Percentiles rank a stretch among this genome's conserved stretches.
Evolutionary conservation across 768 basidiomycete genomes (phyloP).

Genomic region (Mycena polygramma): DNA sequence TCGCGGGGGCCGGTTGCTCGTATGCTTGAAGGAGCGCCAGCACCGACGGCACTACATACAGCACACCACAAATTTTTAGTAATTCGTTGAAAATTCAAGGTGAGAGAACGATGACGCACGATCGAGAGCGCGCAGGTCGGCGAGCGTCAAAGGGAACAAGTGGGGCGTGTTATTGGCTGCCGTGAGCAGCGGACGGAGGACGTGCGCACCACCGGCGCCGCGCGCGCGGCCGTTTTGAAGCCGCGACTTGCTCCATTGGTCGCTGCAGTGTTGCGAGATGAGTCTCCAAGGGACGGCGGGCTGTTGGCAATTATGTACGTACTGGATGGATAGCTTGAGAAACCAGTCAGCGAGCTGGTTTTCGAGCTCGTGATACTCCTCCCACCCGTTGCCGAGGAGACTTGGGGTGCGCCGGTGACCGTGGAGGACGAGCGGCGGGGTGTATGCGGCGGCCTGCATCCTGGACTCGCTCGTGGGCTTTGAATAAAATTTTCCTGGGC

Average conservation of each 20-base stretch:
- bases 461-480: too few species aligned
- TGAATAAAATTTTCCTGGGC: too few species aligned
- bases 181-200: slow-evolving; percentile 29
- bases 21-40: slow-evolving; percentile 19
- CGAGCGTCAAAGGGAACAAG: slow-evolving; percentile 26
- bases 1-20: slow-evolving; percentile 16
- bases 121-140: slow-evolving; percentile 18
- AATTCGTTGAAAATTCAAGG: neutral
- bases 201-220: slow-evolving; percentile 3
- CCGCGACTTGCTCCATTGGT: slow-evolving; percentile 32
- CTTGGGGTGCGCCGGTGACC: neutral
- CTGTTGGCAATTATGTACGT: neutral
- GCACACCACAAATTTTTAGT: neutral
- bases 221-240: slow-evolving; percentile 29
- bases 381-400: slow-evolving; percentile 16
- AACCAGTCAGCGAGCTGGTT: slow-evolving; percentile 25
- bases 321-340: slow-evolving; percentile 28
- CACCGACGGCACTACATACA: slow-evolving; percentile 24
- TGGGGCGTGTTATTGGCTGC: slow-evolving; percentile 17
- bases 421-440: slow-evolving; percentile 18
- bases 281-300: too few species aligned
- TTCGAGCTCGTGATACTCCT: slow-evolving; percentile 26
- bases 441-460: slow-evolving; percentile 23
- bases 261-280: slow-evolving; percentile 7
- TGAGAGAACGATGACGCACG: slow-evolving; percentile 2